Evolutionary conservation across 495 filamentous ascomycete genomes (phyloP), one percentile per base, ranked within the genome.

Genomic region (Cetradonia linearis): DNA sequence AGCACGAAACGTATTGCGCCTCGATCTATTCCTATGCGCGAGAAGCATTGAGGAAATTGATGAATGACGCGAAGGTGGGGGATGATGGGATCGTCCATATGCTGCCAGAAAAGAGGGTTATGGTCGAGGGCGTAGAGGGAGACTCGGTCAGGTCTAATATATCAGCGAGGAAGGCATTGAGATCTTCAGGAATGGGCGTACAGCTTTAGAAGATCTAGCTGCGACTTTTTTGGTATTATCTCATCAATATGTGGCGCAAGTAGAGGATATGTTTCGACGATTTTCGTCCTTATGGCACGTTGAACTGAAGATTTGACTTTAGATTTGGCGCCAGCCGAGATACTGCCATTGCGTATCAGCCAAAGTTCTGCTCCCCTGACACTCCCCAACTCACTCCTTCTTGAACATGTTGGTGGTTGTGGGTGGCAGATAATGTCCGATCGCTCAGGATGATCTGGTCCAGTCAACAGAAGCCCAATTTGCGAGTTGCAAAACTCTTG

Each of bases 251-350:
- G 79, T 0, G 89, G 89, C 60, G 83, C 84, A 56, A 96, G 87
- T 18, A 87, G 78, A 2, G 93, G 93, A 74, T 91, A 96, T 48
- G 89, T 86, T 38, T 89, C 81, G 63, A 89, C 72, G 66, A 96
- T 76, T 65, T 87, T 88, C 60, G 85, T 78, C 66, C 93, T 87
- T 61, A 98, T 81, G 63, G 77, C 82, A 63, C 93, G 88, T 74
- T 95, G 90, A 46, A 87, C 89, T 20, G 91, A 96, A 66, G 92
- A 95, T 75, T 97, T 98, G 73, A 98, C 89, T 80, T 97, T 98
- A 62, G 89, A 87, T 73, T 92, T 93, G 58, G 87, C 83, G 58
- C 85, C 84, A 10, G 85, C 73, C 67, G 83, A 78, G 71, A 96
- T 83, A 60, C 87, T 92, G 69, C 47, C 34, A 6, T 61, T 23